Base-by-base conservation (phyloP, 1,284 basidiomycete species). In the Apiotrichum laibachii region DNA sequence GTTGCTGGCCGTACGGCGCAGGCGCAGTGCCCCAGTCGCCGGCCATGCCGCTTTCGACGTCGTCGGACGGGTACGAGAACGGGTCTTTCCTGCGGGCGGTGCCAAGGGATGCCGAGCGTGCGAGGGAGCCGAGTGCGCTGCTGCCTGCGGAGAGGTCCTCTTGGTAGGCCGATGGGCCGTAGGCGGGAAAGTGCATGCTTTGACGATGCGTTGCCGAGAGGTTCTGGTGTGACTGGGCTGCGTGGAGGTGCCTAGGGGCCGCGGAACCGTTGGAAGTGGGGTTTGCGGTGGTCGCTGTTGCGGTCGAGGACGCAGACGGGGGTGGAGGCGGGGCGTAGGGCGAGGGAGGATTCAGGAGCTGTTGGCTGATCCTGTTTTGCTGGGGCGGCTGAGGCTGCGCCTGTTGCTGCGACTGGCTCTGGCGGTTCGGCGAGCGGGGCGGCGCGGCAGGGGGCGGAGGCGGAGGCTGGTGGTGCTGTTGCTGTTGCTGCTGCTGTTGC, bases 21-120 rank as follows among this genome's bases (percentile, higher is more conserved):
- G 42, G 62, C 47, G 43, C 44, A 45, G 45, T 55, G 35, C 26
- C 56, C 56, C 50, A 63, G 61, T 52, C 52, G 45, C 65, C 68
- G 12, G 74, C 75, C 55, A 77, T 62, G 3, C 76, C 76, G 49
- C 71, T 71, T 60, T 77, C 76, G 33, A 79, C 76, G 55, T 79
- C 76, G 61, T 76, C 76, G 9, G 72, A 70, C 3, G 73, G 68
- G 55, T 76, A 75, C 12, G 71, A 67, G 57, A 75, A 77, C 9
- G 77, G 76, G 52, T 78, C 76, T 56, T 74, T 73, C 57, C 68
- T 72, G 56, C 77, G 69, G 5, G 66, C 62, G 6, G 62, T 64
- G 33, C 73, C 73, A 10, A 78, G 64, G 2, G 71, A 73, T 4
- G 77, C 72, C 47, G 72, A 75, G 21, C 77, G 62, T 0, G 70